A percentile compares a stretch with the other conserved stretches of the same genome.
Evolutionary conservation across 345 rosid genomes (phyloP).

Genomic region (Erucastrum elatum): DNA sequence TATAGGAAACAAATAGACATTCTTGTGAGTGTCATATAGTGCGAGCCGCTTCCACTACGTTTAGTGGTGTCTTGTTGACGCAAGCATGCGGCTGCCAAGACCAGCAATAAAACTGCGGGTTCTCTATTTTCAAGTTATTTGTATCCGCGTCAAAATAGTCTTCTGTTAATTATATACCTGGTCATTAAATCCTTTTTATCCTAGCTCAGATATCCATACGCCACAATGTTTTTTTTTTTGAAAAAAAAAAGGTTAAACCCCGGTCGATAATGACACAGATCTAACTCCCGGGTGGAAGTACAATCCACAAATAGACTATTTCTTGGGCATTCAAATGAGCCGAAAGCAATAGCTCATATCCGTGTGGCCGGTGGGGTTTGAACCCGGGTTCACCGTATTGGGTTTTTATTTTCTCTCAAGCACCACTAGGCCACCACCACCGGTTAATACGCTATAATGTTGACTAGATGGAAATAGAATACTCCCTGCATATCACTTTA

Average conservation of each 20-base stretch:
- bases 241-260: no score
- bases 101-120: slow-evolving; percentile 10
- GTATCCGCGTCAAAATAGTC: not conserved
- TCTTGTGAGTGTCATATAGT: not conserved
- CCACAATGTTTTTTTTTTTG: not conserved
- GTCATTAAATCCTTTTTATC: not conserved
- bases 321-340: no score
- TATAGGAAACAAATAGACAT: slow-evolving; percentile 9
- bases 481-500: not conserved
- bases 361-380: no score
- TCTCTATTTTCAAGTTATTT: not conserved
- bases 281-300: no score
- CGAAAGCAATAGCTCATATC: no score
- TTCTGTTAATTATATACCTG: no score
- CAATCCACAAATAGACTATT: no score
- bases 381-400: no score
- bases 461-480: not conserved
- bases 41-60: slow-evolving; percentile 23
- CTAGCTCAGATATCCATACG: not conserved
- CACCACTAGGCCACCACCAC: no score
- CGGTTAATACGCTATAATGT: not conserved
- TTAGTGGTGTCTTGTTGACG: slow-evolving; percentile 30
- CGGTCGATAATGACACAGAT: no score
- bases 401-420: no score
- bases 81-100: slow-evolving; percentile 24